These are phyloP conservation scores for Hymenotorrendiella dingleyae DNA, from an alignment of 2,329 filamentous ascomycete species.

Conservation along the genomic window DNA sequence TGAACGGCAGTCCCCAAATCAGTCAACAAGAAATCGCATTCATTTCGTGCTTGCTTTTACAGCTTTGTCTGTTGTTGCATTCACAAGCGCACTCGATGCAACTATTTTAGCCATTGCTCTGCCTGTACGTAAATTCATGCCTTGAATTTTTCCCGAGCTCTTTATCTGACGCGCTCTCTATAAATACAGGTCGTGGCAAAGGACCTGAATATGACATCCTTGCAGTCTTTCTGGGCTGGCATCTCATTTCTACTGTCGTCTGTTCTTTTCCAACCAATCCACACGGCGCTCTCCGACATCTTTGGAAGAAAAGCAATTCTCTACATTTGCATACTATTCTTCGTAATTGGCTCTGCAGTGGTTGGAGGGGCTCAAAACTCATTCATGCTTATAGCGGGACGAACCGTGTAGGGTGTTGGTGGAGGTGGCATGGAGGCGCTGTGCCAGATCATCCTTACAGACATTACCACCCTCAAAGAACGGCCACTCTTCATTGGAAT, in stretches of 20 bases:
- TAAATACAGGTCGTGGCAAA: conserved; percentile 5
- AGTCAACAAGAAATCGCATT: background rate
- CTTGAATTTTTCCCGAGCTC: background rate
- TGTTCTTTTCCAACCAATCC: conserved; percentile 36
- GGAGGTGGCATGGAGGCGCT: conserved; percentile 40
- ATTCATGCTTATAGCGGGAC: conserved; percentile 24
- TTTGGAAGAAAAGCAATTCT: conserved; percentile 31
- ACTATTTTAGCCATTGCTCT: conserved; percentile 2
- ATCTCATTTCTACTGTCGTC: conserved; percentile 62
- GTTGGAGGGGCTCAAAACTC: conserved; percentile 28
- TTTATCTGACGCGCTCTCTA: too few relatives aligned
- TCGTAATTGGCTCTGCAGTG: conserved; percentile 32
- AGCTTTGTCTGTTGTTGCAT: background rate
- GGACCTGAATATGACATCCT: conserved; percentile 24
- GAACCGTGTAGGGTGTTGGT: conserved; percentile 39
- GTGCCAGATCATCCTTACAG: conserved; percentile 42
- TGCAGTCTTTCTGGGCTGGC: conserved; percentile 63
- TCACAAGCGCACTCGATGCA: conserved; percentile 2
- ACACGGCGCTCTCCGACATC: conserved; percentile 30
- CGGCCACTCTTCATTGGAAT: conserved; percentile 37
- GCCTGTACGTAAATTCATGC: background rate
- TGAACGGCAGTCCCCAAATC: too few relatives aligned
- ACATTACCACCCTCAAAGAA: conserved; percentile 43
- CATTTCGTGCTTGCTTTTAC: background rate
- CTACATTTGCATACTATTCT: conserved; percentile 19